Percentiles rank a stretch among this genome's conserved stretches.
Conservation (phyloP, 306 rosid genomes). For the Vachellia pachyceras region DNA sequence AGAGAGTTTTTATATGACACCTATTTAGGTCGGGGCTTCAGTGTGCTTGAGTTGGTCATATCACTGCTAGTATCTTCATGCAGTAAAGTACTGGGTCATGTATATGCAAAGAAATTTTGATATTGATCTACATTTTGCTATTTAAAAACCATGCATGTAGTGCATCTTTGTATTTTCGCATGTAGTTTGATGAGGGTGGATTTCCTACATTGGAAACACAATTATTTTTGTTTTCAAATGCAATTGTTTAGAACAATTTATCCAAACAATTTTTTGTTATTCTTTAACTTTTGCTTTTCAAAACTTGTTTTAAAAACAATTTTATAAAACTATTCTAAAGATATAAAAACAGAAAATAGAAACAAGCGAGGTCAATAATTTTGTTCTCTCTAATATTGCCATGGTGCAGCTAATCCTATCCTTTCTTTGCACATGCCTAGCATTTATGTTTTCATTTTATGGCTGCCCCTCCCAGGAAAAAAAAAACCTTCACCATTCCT, state of each 20-base stretch:
- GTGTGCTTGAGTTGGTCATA: background rate
- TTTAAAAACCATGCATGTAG: background rate
- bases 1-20: conserved; percentile 1
- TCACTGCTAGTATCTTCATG: conserved; percentile 4
- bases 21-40: conserved; percentile 16
- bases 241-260: too few species aligned
- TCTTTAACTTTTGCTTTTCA: too few species aligned
- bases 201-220: background rate
- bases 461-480: background rate
- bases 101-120: background rate
- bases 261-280: too few species aligned
- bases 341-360: too few species aligned
- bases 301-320: too few species aligned
- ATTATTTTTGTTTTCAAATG: too few species aligned
- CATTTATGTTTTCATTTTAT: background rate
- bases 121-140: conserved; percentile 13
- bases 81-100: conserved; percentile 18
- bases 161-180: background rate
- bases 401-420: background rate
- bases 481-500: background rate
- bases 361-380: too few species aligned
- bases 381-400: background rate
- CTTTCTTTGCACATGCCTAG: background rate
- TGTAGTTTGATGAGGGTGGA: background rate
- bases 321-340: too few species aligned